Evolutionary conservation across 148 eudicot species (phyloP), one percentile per base, ranked within the genome.

Genomic region (Heliosperma pusillum): DNA sequence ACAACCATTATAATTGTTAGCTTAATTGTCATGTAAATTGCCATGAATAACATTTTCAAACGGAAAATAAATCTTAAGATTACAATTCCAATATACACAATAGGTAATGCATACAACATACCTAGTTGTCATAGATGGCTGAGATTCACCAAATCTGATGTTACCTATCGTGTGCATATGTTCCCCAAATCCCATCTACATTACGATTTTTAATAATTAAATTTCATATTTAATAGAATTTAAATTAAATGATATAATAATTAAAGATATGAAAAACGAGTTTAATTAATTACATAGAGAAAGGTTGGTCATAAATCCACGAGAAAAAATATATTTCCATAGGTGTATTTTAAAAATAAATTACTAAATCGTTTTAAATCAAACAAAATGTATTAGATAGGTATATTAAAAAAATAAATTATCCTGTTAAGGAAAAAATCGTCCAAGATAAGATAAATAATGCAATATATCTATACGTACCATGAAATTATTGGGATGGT

Each of bases 181-280:
- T 56, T 80, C 77, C 24, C 77, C 83, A 58, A 30, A 71, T 55
- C 61, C 76, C 55, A 67, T 67, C 71, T 67, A n/a, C 71, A 67
- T 67, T 30, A 3, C 66, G 36, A 62, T 62, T 7, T 61, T 61
- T 25, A 0, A 2, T 20, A 1, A 59, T 8, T 12, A 59, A 59
- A 21, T 59, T 2, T 33, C 36, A 33, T 33, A 33, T 3, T 3
- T 36, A 36, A 36, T 0, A 0, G 42, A 10, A 36, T 36, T 15
- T 16, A 50, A 50, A 50, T 50, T 50, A 50, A 36, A 36, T 36
- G 42, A 3, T 1, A 36, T 6, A 36, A 7, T 6, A 36, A 7
- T 36, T 36, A 36, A 36, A 36, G 9, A 6, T 36, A 6, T 10
- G 0, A 36, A 36, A 10, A 15, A 15, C 17, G 55, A 15, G 17